phyloP scores from a whole-genome alignment of 805 yeast genomes.

The Cyberlindnera lachancei region DNA sequence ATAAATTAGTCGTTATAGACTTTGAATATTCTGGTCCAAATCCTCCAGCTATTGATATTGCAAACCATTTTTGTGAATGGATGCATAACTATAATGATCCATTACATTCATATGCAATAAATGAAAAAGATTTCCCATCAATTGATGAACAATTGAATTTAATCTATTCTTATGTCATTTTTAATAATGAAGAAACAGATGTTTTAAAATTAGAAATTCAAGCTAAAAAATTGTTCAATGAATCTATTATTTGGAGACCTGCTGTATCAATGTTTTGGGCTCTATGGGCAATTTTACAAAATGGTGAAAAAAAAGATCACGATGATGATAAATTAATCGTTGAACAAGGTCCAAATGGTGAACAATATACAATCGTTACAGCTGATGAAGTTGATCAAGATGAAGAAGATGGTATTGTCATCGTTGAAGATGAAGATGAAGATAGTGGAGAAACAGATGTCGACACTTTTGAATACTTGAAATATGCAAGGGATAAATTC shows the following conservation, averaged over 20 bases:
- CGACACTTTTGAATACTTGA: conserved; percentile 72
- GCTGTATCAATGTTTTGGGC: conserved; percentile 77
- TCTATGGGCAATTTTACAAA: conserved; percentile 87
- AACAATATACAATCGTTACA: conserved; percentile 31
- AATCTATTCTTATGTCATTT: conserved; percentile 51
- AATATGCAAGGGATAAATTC: conserved; percentile 69
- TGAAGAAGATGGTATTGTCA: conserved; percentile 20
- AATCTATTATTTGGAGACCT: conserved; percentile 72
- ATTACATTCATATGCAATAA: conserved; percentile 34
- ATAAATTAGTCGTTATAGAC: conserved; percentile 85
- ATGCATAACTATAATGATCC: conserved; percentile 80
- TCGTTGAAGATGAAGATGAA: conserved; percentile 23
- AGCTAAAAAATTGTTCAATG: conserved; percentile 50
- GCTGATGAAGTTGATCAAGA: conserved; percentile 11
- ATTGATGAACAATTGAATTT: conserved; percentile 62
- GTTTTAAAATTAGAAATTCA: conserved; percentile 32
- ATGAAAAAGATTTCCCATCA: conserved; percentile 56
- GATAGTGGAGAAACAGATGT: conserved; percentile 27
- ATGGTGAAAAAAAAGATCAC: conserved; percentile 31
- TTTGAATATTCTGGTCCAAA: conserved; percentile 94
- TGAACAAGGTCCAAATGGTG: conserved; percentile 51
- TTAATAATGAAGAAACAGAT: conserved; percentile 8
- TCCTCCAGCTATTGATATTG: conserved; percentile 81
- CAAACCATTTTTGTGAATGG: conserved; percentile 95
- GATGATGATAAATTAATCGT: conserved; percentile 23